These are phyloP conservation scores for Plasmodium berghei DNA, from an alignment of 169 alveolate species.

Conservation along the genomic window DNA sequence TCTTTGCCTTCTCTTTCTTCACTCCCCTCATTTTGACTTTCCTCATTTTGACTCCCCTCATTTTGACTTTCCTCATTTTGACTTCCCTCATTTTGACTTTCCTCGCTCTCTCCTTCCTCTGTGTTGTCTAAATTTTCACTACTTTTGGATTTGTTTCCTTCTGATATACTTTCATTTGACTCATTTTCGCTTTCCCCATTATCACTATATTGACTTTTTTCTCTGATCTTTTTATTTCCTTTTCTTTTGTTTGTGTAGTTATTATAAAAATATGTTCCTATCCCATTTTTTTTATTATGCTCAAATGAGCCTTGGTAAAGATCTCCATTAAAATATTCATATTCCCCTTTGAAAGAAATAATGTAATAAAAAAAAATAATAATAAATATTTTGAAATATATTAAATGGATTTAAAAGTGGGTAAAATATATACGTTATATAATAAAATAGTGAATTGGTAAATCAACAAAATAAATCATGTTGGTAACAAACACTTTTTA, in stretches of 20 bases:
- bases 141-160: background rate
- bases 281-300: conserved; percentile 54
- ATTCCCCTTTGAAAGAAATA: conserved; percentile 34
- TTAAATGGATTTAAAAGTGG: too few relatives aligned
- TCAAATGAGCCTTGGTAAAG: conserved; percentile 50
- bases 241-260: conserved; percentile 4
- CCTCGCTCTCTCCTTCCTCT: conserved; percentile 5
- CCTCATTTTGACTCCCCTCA: background rate
- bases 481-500: background rate
- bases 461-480: background rate
- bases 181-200: background rate
- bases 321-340: conserved; percentile 51
- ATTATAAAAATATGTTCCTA: conserved; percentile 52
- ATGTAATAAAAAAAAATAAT: background rate
- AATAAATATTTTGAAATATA: background rate
- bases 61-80: background rate
- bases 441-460: background rate
- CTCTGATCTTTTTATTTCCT: conserved; percentile 1
- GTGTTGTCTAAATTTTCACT: background rate
- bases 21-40: background rate
- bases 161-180: background rate
- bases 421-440: too few relatives aligned
- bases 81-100: background rate
- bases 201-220: background rate
- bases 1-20: background rate